Conservation (phyloP, 345 rosid genomes). For the Eucalyptus pauciflora region DNA sequence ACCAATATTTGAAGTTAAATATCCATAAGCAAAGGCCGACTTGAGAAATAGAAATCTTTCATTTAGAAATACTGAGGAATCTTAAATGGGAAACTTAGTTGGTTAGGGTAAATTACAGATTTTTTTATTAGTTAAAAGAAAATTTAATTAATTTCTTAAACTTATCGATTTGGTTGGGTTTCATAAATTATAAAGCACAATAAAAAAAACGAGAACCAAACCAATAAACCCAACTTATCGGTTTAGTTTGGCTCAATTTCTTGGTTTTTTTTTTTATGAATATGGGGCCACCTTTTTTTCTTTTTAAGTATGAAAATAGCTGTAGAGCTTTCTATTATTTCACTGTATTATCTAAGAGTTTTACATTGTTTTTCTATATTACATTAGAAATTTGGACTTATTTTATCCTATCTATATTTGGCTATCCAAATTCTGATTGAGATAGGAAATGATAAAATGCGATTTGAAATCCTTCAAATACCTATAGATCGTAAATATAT, state of each 20-base stretch:
- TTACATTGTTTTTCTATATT: neutral
- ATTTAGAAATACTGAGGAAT: fast-evolving
- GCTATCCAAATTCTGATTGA: too few species aligned
- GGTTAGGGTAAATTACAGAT: neutral
- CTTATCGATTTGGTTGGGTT: neutral
- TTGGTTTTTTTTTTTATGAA: neutral
- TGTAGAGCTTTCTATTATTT: neutral
- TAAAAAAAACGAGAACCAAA: neutral
- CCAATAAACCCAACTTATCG: neutral
- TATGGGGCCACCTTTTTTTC: too few species aligned
- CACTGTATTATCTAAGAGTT: neutral
- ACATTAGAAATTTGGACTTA: neutral
- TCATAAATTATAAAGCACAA: neutral
- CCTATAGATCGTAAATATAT: too few species aligned
- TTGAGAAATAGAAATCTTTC: neutral
- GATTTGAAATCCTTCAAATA: neutral
- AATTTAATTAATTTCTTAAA: neutral
- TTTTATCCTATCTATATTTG: neutral
- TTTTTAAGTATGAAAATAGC: neutral
- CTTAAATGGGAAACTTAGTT: neutral
- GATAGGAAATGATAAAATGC: neutral
- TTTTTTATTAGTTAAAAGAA: neutral
- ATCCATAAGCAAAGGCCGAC: fast-evolving
- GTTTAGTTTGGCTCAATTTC: fast-evolving
- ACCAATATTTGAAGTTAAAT: too few species aligned